Evolutionary conservation across 257 asterid species (phyloP).

Genomic region (Agastache rugosa): DNA sequence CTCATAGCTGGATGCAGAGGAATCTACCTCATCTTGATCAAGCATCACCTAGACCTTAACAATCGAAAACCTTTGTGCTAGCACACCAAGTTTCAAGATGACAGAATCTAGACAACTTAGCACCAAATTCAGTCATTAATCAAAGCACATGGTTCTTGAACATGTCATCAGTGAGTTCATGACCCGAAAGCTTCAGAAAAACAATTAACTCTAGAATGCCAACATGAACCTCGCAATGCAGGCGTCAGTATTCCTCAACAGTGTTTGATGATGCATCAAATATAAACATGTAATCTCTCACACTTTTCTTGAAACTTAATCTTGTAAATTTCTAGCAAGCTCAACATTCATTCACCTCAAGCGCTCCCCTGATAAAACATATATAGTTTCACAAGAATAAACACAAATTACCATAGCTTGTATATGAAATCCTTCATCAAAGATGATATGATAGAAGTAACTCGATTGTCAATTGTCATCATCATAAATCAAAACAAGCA

Average conservation of each 20-base stretch:
- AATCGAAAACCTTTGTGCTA: background rate
- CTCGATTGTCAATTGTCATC: slow-evolving; percentile 11
- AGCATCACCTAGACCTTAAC: slow-evolving; percentile 16
- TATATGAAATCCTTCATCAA: background rate
- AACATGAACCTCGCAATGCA: background rate
- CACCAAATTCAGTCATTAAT: background rate
- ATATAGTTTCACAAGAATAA: slow-evolving; percentile 1
- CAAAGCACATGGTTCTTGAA: background rate
- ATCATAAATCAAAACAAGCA: slow-evolving; percentile 23
- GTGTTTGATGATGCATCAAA: background rate
- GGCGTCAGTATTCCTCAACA: background rate
- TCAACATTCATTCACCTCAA: slow-evolving; percentile 1
- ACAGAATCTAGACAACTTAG: background rate
- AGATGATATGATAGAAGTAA: background rate
- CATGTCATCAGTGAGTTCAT: background rate
- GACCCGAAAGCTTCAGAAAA: background rate
- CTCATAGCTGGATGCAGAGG: slow-evolving; percentile 11
- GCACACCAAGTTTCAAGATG: slow-evolving; percentile 18
- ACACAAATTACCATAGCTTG: background rate
- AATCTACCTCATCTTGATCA: background rate
- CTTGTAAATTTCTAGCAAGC: background rate
- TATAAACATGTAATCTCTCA: background rate
- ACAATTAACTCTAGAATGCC: background rate
- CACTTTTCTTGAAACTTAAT: background rate
- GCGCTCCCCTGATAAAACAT: background rate